Evolutionary conservation across 805 yeast species (phyloP), one percentile per base, ranked within the genome.

Genomic region (Yarrowia divulgata): DNA sequence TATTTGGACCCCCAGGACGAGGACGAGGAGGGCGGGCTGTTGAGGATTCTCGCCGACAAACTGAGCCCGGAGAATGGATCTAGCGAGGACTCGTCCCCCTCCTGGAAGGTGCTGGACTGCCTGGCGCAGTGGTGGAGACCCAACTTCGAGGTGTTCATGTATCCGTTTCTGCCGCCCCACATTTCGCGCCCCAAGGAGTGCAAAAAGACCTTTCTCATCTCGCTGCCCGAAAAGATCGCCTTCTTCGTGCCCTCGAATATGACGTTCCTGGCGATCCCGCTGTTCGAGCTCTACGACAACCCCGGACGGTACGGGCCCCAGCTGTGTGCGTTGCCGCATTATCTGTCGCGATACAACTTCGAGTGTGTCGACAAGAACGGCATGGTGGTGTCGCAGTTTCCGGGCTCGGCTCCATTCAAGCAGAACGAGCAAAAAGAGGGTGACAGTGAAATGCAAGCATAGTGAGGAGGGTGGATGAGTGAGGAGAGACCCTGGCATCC

Each of bases 111-210:
- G 46, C 76, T 78, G 34, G 79, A 77, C 57, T 77, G 79, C 60
- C 54, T 77, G 32, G 74, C 78, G 3, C 79, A 77, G 57, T 77
- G 79, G 79, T 77, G 79, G 79, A 70, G 79, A 46, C 79, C 79
- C 1, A 76, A 75, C 67, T 77, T 76, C 58, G 79, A 77, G 39
- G 70, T 73, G 3, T 73, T 73, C 71, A 75, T 75, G 70, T 77
- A 77, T 69, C 79, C 79, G 29, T 77, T 74, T 68, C 72, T 77
- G n/a, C 79, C 79, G 10, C 77, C 79, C 5, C 79, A 77, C 55
- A 74, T 76, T n/a, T 69, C 79, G 5, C 72, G 77, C 34, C 79
- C 79, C 18, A 77, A 76, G 69, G 79, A 77, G 66, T 76, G 79
- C 72, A 77, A 74, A 46, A 77, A 76, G 73, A 67, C 77, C 71